phyloP scores from a whole-genome alignment of 768 basidiomycete species.

The Rossbeevera mucosa region DNA sequence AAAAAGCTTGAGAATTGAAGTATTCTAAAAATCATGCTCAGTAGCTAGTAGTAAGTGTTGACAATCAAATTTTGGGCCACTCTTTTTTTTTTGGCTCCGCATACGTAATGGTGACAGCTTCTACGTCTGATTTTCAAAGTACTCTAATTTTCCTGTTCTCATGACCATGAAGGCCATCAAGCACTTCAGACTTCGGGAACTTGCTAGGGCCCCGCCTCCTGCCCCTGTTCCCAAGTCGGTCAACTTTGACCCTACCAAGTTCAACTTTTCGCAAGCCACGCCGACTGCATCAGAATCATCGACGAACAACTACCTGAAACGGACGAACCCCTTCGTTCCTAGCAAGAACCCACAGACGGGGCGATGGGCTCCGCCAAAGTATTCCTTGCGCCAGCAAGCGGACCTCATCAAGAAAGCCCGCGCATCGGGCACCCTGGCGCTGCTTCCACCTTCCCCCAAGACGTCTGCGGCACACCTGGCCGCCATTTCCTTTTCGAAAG shows the following conservation, averaged over 20 bases:
- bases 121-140: too few relatives aligned
- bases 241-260: conserved; percentile 18
- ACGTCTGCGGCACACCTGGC: conserved; percentile 26
- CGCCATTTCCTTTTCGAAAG: conserved; percentile 18
- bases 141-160: background rate
- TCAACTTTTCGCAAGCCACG: conserved; percentile 16
- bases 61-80: too few relatives aligned
- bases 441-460: conserved; percentile 72
- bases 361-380: conserved; percentile 64
- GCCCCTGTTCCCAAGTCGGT: conserved; percentile 25
- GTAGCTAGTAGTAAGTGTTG: too few relatives aligned
- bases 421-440: conserved; percentile 43
- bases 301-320: conserved; percentile 17
- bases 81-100: too few relatives aligned
- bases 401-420: conserved; percentile 73
- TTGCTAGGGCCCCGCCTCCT: conserved; percentile 14
- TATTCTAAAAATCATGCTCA: too few relatives aligned
- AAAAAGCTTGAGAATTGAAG: background rate
- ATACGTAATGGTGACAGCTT: too few relatives aligned
- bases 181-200: conserved; percentile 24
- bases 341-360: conserved; percentile 54
- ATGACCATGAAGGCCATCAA: conserved; percentile 26
- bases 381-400: conserved; percentile 73
- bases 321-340: conserved; percentile 67
- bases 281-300: conserved; percentile 1